A percentile compares a stretch with the other conserved stretches of the same genome.
Conservation (phyloP, 305 asterid genomes). For the Solanum hybrid region DNA sequence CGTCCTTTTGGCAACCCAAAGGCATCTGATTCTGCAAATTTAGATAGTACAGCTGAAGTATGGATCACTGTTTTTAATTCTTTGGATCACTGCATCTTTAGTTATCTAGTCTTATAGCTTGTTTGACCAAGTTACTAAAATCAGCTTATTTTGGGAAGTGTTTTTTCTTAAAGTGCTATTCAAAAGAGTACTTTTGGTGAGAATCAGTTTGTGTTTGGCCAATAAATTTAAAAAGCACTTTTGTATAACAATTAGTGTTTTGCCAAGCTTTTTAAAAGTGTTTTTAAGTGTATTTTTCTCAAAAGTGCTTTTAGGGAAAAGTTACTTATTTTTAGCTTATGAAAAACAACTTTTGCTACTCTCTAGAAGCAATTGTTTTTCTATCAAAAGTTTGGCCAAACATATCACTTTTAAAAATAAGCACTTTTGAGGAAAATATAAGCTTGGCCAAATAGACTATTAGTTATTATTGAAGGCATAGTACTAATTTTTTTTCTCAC, state of each 20-base stretch:
- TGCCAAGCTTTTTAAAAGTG: background rate
- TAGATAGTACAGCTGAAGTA: constrained; percentile 97
- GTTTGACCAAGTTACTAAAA: background rate
- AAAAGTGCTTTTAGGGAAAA: background rate
- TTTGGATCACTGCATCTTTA: background rate
- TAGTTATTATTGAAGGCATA: background rate
- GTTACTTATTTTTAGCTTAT: background rate
- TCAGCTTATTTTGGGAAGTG: background rate
- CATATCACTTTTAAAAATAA: background rate
- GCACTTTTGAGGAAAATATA: background rate
- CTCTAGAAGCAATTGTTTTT: background rate
- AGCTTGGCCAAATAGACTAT: background rate
- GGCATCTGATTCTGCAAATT: constrained; percentile 99
- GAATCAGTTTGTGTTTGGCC: background rate
- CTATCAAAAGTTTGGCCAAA: background rate
- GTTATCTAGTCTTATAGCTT: background rate
- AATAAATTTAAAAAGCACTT: background rate
- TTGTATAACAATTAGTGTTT: background rate
- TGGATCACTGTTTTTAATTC: background rate
- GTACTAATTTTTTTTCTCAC: background rate
- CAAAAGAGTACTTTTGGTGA: background rate
- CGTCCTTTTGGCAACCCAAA: constrained; percentile 94
- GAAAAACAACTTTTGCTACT: background rate
- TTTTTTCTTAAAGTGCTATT: background rate
- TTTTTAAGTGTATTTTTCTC: background rate